Percentiles rank a stretch among this genome's conserved stretches.
Conservation (phyloP, 768 basidiomycete species). For the Suillus bovinus region DNA sequence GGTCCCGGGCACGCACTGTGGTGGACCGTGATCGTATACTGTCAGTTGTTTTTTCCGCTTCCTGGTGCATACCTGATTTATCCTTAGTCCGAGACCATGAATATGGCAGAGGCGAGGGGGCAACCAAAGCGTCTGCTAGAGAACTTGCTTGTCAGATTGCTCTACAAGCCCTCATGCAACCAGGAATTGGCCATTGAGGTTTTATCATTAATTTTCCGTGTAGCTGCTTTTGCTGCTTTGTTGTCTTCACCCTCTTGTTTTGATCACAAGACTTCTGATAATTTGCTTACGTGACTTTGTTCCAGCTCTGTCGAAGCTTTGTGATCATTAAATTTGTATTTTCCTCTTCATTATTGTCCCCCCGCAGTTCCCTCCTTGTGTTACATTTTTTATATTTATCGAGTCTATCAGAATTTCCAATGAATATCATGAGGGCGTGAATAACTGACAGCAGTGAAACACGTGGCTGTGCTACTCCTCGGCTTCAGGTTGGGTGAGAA, state of each 20-base stretch:
- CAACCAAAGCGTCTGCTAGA: conserved; percentile 20
- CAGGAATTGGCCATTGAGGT: neutral
- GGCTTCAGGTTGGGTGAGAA: conserved; percentile 5
- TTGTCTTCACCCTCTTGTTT: neutral
- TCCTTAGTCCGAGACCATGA: conserved; percentile 22
- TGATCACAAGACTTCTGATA: neutral
- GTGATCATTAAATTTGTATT: neutral
- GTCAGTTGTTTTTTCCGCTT: neutral
- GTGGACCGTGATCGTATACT: conserved; percentile 1
- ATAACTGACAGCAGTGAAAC: neutral
- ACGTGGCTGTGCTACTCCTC: conserved; percentile 9
- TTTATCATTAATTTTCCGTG: neutral
- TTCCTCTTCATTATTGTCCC: neutral
- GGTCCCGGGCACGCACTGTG: neutral
- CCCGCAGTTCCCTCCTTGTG: neutral
- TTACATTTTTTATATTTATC: neutral
- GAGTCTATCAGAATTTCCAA: neutral
- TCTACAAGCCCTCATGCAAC: neutral
- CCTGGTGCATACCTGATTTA: neutral
- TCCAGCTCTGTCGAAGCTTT: neutral
- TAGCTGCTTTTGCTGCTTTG: neutral
- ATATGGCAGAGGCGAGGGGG: conserved; percentile 23
- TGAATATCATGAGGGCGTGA: conserved; percentile 1
- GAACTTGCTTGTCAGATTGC: conserved; percentile 21
- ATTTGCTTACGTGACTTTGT: neutral